Evolutionary conservation across 805 yeast genomes (phyloP).

Genomic region (Henningerozyma blattae): DNA sequence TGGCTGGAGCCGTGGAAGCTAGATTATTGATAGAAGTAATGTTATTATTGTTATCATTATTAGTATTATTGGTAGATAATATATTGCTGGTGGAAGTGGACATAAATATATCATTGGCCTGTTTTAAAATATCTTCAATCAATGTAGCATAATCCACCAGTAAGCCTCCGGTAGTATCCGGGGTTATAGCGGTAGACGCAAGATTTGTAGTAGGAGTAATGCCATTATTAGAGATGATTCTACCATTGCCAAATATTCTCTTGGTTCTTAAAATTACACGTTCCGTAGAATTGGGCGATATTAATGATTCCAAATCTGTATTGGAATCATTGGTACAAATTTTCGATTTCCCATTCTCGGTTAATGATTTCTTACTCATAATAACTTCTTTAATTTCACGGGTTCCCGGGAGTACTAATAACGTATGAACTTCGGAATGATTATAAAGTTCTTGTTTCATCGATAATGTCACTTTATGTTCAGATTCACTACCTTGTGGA

Average conservation of each 20-base stretch:
- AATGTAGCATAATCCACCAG: too few species aligned
- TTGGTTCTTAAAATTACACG: constrained; percentile 17
- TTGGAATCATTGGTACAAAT: too few species aligned
- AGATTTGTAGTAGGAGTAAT: too few species aligned
- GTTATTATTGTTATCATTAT: too few species aligned
- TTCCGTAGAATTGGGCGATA: neutral
- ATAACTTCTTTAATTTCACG: constrained; percentile 28
- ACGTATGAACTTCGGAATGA: constrained; percentile 11
- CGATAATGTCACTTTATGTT: constrained; percentile 33
- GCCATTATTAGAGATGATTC: constrained; percentile 7
- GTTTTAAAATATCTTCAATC: too few species aligned
- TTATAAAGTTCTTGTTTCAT: constrained; percentile 41
- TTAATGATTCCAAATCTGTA: neutral
- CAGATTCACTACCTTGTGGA: constrained; percentile 38
- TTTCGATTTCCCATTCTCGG: neutral
- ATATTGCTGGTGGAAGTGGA: too few species aligned
- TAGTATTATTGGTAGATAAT: too few species aligned
- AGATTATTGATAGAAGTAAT: too few species aligned
- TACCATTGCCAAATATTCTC: constrained; percentile 20
- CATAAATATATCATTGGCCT: too few species aligned
- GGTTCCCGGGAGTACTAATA: constrained; percentile 26
- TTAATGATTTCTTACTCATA: constrained; percentile 11
- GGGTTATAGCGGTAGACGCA: too few species aligned
- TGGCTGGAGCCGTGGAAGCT: too few species aligned
- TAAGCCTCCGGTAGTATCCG: too few species aligned